Evolutionary conservation across 768 basidiomycete genomes (phyloP), one percentile per base, ranked within the genome.

Genomic region (Phylloporus scabripes): DNA sequence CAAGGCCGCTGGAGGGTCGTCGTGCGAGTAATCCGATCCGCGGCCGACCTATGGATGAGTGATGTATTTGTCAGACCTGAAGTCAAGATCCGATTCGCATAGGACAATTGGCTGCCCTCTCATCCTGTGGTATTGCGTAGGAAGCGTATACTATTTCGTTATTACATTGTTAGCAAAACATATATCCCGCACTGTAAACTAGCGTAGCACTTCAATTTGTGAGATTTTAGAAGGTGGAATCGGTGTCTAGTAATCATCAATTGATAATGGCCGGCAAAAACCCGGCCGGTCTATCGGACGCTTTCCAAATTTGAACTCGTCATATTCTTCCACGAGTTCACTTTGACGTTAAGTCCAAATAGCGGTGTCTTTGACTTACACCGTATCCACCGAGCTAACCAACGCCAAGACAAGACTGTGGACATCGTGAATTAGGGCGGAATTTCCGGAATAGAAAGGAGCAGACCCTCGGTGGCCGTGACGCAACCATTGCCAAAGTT

Each of bases 111-210:
- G 45, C 51, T 33, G 20, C 46, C 33, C 20, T 26, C 32, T 38
- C 31, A 36, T 28, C 24, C 7, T 42, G 26, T 54, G 49, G 46
- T 49, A 44, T 44, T 38, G 42, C 28, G 51, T 50, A 41, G 41
- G 50, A 37, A 50, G 24, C 53, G 33, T 61, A 58, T 50, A 44
- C 49, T 67, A 65, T 62, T 61, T 64, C 34, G 53, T 58, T 62
- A 63, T 53, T 57, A 56, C 64, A 66, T 65, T 65, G 51, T 61
- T 54, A 44, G 48, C 62, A 55, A 48, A 56, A 46, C 57, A 67
- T 69, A 67, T 67, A 62, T 29, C 28, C 64, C 20, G 52, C 67
- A 67, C 54, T 67, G 65, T 67, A 67, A 51, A 65, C 34, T 68
- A 66, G 45, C 58, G 59, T 67, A 69, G 63, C 67, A 69, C 57